Evolutionary conservation across 164 flowering plant genomes (phyloP), one percentile per base, ranked within the genome.

Genomic region (Brasenia schreberi): DNA sequence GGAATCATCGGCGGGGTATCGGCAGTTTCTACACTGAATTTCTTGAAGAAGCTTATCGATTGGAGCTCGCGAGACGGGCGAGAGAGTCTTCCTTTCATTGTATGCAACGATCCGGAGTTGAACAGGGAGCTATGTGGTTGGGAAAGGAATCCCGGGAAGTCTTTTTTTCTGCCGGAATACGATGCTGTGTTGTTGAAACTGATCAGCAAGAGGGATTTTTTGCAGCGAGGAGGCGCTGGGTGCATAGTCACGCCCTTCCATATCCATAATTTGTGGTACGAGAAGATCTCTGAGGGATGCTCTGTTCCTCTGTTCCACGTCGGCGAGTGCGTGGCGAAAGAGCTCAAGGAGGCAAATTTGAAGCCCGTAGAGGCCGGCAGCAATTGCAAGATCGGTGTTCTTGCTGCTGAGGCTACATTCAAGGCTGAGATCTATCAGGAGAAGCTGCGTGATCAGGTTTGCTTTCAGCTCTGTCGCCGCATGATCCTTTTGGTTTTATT

Each of bases 191-290:
- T 88, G 68, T 87, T 82, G 67, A 91, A 81, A 69, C 66, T 91
- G 66, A 66, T 65, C 67, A 70, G 23, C 10, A 91, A 86, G 68
- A 75, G 83, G 75, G 53, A 18, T 42, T 87, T 82, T 75, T 87
- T 88, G 42, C 96, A 86, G 80, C 71, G 77, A 43, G 81, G 85
- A 4, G 96, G 96, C 59, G 93, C 88, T 71, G 77, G 79, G 6
- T 87, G 88, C 79, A 82, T 88, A 23, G 90, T 84, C 27, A 86
- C 88, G 88, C 97, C 97, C 12, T 91, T 92, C 69, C 84, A 87
- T 75, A 56, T 85, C 19, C 81, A 81, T 1, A 89, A 88, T 77
- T 73, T 79, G 4, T 87, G 89, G 91, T 76, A 84, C 73, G 72
- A 66, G 9, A 82, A 88, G 70, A 72, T 88, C 56, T 81, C 84